These are phyloP conservation scores for Solanum arcanum DNA, from an alignment of 257 asterid genomes.

Conservation along the genomic window DNA sequence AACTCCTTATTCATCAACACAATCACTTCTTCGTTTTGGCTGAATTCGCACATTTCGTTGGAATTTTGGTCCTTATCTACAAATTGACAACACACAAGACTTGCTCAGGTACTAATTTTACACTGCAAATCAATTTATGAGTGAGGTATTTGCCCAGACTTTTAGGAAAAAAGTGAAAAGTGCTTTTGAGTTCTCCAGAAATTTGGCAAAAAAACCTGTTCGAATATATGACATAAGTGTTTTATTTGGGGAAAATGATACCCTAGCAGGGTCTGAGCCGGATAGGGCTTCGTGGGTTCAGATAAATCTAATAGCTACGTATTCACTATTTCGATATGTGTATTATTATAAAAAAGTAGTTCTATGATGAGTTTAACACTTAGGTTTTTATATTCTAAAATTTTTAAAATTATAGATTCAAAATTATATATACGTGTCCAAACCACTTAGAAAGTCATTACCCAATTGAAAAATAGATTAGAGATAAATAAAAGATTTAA, in stretches of 20 bases:
- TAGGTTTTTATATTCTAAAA: too few species aligned
- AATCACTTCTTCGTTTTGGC: conserved; percentile 57
- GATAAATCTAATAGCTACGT: too few species aligned
- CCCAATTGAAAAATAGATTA: too few species aligned
- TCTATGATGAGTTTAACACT: too few species aligned
- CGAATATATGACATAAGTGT: not conserved
- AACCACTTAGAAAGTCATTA: too few species aligned
- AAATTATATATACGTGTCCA: too few species aligned
- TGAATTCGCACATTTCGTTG: conserved; percentile 51
- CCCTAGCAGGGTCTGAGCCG: too few species aligned
- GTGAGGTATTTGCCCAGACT: not conserved
- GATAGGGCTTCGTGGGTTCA: too few species aligned
- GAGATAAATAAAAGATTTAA: too few species aligned
- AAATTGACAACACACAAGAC: conserved; percentile 59
- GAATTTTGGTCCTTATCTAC: conserved; percentile 56
- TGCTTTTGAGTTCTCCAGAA: not conserved
- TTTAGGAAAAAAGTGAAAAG: not conserved
- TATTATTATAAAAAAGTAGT: accelerated
- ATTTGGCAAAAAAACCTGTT: not conserved
- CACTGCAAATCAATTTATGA: not conserved
- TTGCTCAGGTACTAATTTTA: conserved; percentile 46
- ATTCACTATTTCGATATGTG: too few species aligned
- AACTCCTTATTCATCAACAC: conserved; percentile 28
- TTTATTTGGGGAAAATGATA: not conserved
- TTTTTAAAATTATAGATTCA: too few species aligned